A percentile compares a stretch with the other conserved stretches of the same genome.
These are phyloP conservation scores for Rossbeevera mucosa DNA, from an alignment of 768 basidiomycete species.

Conservation along the genomic window DNA sequence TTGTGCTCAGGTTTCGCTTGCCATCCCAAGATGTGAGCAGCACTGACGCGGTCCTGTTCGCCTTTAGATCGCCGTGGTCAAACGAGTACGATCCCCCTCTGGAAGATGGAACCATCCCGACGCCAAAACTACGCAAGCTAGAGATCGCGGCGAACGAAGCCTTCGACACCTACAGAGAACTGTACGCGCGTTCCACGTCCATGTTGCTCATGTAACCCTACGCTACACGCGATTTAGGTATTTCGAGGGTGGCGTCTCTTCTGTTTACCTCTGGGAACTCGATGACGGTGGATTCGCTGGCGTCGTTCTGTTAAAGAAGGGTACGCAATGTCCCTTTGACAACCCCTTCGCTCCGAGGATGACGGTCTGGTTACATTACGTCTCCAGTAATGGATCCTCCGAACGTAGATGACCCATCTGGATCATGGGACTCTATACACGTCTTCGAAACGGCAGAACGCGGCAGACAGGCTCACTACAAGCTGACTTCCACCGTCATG, in stretches of 20 bases:
- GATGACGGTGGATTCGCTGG: constrained; percentile 97
- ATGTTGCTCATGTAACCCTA: background rate
- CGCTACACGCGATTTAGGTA: constrained; percentile 49
- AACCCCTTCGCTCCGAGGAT: constrained; percentile 1
- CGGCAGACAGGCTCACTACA: constrained; percentile 91
- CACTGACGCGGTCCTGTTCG: constrained; percentile 11
- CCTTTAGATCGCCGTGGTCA: constrained; percentile 89
- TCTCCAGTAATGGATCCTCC: constrained; percentile 57
- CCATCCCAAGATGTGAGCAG: background rate
- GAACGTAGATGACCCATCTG: constrained; percentile 58
- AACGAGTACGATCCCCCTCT: constrained; percentile 92
- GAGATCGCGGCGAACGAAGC: constrained; percentile 94
- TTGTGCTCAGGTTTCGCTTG: background rate
- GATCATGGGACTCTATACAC: constrained; percentile 98
- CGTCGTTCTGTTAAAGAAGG: constrained; percentile 93
- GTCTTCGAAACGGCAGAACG: constrained; percentile 95
- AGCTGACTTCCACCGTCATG: constrained; percentile 96
- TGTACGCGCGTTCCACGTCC: constrained; percentile 49
- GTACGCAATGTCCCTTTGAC: constrained; percentile 13
- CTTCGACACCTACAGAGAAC: constrained; percentile 95
- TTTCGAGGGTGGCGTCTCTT: constrained; percentile 96
- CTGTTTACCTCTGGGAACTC: constrained; percentile 96
- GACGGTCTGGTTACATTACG: background rate
- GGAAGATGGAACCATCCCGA: constrained; percentile 85
- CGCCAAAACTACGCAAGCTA: constrained; percentile 79